These are phyloP conservation scores for Mycena sp. DNA, from an alignment of 1,284 basidiomycete species.

Conservation along the genomic window DNA sequence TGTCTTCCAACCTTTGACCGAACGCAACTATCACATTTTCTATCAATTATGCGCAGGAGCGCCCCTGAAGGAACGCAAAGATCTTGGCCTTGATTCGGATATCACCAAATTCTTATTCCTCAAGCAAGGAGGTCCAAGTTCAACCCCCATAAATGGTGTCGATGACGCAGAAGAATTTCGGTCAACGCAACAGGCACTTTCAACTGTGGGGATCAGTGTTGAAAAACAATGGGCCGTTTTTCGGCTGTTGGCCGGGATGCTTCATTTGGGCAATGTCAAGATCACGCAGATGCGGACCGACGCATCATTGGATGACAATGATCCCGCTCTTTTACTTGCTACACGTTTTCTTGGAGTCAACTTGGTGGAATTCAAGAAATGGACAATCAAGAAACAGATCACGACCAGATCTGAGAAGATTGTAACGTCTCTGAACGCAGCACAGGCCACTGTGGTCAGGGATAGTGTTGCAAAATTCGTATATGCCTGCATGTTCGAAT, in stretches of 20 bases:
- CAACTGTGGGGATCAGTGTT: constrained; percentile 96
- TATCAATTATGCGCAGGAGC: constrained; percentile 99
- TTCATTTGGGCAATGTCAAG: constrained; percentile 97
- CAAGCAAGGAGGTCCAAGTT: constrained; percentile 90
- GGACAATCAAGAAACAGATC: constrained; percentile 99
- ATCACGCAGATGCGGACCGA: constrained; percentile 87
- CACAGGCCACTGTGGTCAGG: constrained; percentile 94
- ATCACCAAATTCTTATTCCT: constrained; percentile 92
- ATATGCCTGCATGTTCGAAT: constrained; percentile 98
- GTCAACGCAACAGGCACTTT: constrained; percentile 92
- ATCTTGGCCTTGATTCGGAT: constrained; percentile 89
- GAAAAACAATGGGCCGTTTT: constrained; percentile 99
- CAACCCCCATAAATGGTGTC: constrained; percentile 89
- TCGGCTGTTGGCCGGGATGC: constrained; percentile 89
- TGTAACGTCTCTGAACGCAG: constrained; percentile 84
- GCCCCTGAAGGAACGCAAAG: constrained; percentile 94
- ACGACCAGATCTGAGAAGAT: constrained; percentile 96
- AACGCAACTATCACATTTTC: constrained; percentile 99
- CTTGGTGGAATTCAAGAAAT: constrained; percentile 96
- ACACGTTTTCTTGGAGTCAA: constrained; percentile 93
- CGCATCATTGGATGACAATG: constrained; percentile 86
- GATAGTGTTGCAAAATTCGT: constrained; percentile 99
- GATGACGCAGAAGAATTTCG: constrained; percentile 97
- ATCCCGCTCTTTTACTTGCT: constrained; percentile 83
- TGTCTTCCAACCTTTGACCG: constrained; percentile 96